Evolutionary conservation across 257 asterid species (phyloP), one percentile per base, ranked within the genome.

Genomic region (Nicotiana attenuata): DNA sequence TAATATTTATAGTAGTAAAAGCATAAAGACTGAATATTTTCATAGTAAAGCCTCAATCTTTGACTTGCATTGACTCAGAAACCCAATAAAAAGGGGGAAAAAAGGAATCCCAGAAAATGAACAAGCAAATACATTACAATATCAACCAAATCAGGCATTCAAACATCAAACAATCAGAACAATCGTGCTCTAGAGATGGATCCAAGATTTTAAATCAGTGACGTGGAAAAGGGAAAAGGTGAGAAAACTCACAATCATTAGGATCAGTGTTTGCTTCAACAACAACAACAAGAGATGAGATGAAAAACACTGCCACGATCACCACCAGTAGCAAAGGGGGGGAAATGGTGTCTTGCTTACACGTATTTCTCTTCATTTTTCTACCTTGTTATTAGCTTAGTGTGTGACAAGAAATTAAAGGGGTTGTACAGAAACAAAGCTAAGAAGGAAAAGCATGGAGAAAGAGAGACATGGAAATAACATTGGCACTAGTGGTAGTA

Each of bases 251-350:
- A 96, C 99, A 87, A 71, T 94, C 97, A 83, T 83, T 89, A 29
- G 94, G 89, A 89, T 92, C 95, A 86, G 98, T 92, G 80, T 86
- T 80, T 76, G 88, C 93, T 63, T 81, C 65, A 50, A 84, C 87
- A 68, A 83, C 87, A 68, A 83, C 41, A 85, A 56, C 53, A 85
- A 56, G 28, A 5, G 85, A 84, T 83, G 78, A 71, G 60, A 73
- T 8, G 82, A 77, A 86, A 31, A 87, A 29, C 85, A 84, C 82
- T 19, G 87, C 82, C 33, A 86, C 79, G 82, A 91, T 75, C 84
- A 88, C 82, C 60, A 81, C 47, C 56, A 87, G 45, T 24, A n/a
- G 56, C 75, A 84, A 57, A 73, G 65, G 47, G 41, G 67, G 3
- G 38, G 22, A 66, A 20, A 52, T 7, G 47, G 38, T 66, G 56